Evolutionary conservation across 1,139 yeast genomes (phyloP).

Genomic region (Pneumocystis carinii): DNA sequence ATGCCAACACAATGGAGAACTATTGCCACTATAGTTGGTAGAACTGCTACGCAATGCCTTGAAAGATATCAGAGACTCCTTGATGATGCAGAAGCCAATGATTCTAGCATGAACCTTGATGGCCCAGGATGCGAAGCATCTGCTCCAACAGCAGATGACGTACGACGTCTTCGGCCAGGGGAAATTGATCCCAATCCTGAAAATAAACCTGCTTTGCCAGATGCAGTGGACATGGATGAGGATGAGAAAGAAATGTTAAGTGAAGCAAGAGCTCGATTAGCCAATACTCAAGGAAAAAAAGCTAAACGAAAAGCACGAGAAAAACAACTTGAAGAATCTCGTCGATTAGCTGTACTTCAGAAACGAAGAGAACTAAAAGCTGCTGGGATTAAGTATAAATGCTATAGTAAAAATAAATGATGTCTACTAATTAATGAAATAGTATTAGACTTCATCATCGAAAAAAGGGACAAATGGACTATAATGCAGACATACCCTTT

Average conservation of each 20-base stretch:
- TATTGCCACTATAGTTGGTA: slow-evolving; percentile 61
- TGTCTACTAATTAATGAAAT: neutral
- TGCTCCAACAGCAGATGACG: slow-evolving; percentile 15
- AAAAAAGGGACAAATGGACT: slow-evolving; percentile 51
- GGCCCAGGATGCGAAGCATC: slow-evolving; percentile 47
- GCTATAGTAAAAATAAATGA: neutral
- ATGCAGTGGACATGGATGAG: slow-evolving; percentile 63
- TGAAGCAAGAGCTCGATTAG: slow-evolving; percentile 82
- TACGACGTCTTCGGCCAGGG: slow-evolving; percentile 25
- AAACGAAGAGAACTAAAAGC: slow-evolving; percentile 73
- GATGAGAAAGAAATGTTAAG: slow-evolving; percentile 85
- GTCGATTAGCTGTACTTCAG: slow-evolving; percentile 60
- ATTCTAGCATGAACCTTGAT: slow-evolving; percentile 29
- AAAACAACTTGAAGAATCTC: slow-evolving; percentile 58
- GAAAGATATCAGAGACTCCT: slow-evolving; percentile 68
- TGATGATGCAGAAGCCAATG: slow-evolving; percentile 36
- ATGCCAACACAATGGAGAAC: slow-evolving; percentile 94
- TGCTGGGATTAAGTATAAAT: slow-evolving; percentile 47
- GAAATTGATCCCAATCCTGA: slow-evolving; percentile 62
- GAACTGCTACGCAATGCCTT: slow-evolving; percentile 81
- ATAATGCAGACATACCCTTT: slow-evolving; percentile 68
- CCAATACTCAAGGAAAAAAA: slow-evolving; percentile 88
- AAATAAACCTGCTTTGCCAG: slow-evolving; percentile 71
- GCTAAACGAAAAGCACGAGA: slow-evolving; percentile 86
- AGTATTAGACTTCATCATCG: slow-evolving; percentile 26